Base-by-base conservation (phyloP, 495 filamentous ascomycete species). In the Hyaloscypha bicolor region DNA sequence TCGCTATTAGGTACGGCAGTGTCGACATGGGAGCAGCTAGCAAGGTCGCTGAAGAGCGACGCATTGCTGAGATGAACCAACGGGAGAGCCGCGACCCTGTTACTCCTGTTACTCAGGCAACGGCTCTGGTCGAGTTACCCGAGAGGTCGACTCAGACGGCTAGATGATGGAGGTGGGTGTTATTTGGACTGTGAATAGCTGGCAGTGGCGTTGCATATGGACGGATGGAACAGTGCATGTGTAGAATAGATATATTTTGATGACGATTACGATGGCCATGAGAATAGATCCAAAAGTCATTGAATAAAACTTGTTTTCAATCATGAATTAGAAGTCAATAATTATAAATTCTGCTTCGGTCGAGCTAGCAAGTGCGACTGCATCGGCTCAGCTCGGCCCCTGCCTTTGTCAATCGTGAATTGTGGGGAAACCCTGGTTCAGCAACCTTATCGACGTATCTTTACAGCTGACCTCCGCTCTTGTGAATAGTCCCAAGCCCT, bases 11-110 rank as follows among this genome's bases (percentile, higher is more conserved):
- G 70, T 72, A 72, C 32, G 71, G 71, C 3, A 55, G 71, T 30
- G 71, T 66, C 16, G 71, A 71, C 55, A 73, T 73, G 71, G 71
- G 71, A 32, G 63, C 51, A 39, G 71, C 71, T 2, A 67, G 57
- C 60, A 60, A 55, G 30, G 66, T 51, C 2, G 19, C 65, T 33
- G 71, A 73, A 37, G 48, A 69, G 37, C 21, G 42, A 21, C 52
- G 71, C 25, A 66, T 71, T 39, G 64, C 64, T 8, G 29, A 64
- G 33, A 62, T 67, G 59, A 30, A 59, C 22, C 33, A 33, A 5
- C 58, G 58, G 11, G 56, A 30, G 42, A 48, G 16, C 42, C 42
- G 16, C 11, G 42, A 48, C 4, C 11, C 16, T 48, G 16, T 19
- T 48, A 16, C 2, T 48, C 42, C 9, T 25, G 25, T 25, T 25